Evolutionary conservation across 2,329 filamentous ascomycete species (phyloP).

Genomic region (Fusarium sp.): DNA sequence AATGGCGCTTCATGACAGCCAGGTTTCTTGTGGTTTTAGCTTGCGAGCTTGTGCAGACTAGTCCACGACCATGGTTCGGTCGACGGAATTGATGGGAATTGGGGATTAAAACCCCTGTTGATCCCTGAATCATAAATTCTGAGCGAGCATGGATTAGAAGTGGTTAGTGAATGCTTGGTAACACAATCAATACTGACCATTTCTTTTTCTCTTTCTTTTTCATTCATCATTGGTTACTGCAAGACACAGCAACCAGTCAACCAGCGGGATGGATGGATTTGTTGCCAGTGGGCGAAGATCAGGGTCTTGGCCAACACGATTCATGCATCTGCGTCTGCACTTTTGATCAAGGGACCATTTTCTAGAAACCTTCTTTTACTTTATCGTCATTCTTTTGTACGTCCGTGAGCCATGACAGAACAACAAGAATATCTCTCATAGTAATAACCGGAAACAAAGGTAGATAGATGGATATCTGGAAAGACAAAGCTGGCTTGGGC

Average conservation of each 20-base stretch:
- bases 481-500: conserved; percentile 23
- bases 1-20: conserved; percentile 1
- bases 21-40: not conserved
- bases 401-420: not conserved
- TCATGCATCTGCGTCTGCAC: conserved; percentile 17
- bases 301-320: conserved; percentile 24
- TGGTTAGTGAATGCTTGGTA: conserved; percentile 32
- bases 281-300: not conserved
- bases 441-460: conserved; percentile 7
- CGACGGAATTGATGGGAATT: not conserved
- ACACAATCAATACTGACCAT: conserved; percentile 7
- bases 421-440: not conserved
- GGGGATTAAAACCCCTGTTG: conserved; percentile 29
- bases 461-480: conserved; percentile 14
- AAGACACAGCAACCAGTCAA: not conserved
- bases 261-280: too few species aligned
- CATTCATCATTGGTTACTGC: not conserved
- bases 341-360: conserved; percentile 5
- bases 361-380: conserved; percentile 22
- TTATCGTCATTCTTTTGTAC: not conserved
- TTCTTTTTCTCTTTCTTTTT: conserved; percentile 3
- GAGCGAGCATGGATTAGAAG: conserved; percentile 12
- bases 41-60: not conserved
- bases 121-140: conserved; percentile 35
- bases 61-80: not conserved